These are phyloP conservation scores for Solanum okadae DNA, from an alignment of 257 asterid species.

Conservation along the genomic window DNA sequence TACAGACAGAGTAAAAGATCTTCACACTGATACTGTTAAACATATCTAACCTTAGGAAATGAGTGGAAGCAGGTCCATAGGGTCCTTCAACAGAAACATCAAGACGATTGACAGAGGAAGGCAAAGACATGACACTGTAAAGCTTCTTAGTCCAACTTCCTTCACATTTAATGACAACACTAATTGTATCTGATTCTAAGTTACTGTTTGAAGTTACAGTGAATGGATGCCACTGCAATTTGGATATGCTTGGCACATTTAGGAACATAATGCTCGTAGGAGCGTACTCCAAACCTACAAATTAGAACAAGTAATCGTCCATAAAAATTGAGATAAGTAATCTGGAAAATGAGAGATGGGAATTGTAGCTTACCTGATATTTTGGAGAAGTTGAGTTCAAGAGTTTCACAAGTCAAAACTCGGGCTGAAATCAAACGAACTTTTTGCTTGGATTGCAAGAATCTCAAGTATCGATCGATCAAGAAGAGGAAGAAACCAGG, in stretches of 20 bases:
- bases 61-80: constrained; percentile 73
- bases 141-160: constrained; percentile 85
- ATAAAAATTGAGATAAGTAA: not conserved
- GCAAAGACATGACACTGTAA: constrained; percentile 45
- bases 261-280: constrained; percentile 81
- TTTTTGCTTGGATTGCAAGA: constrained; percentile 60
- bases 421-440: constrained; percentile 57
- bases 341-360: not conserved
- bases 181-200: constrained; percentile 60
- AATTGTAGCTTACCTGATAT: constrained; percentile 28
- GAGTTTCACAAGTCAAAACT: constrained; percentile 46
- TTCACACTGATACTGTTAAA: not conserved
- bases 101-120: constrained; percentile 40
- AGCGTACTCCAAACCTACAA: constrained; percentile 51
- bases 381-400: constrained; percentile 86
- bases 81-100: constrained; percentile 88
- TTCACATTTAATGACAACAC: constrained; percentile 75
- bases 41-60: constrained; percentile 49
- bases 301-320: not conserved
- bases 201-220: constrained; percentile 63
- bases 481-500: constrained; percentile 80
- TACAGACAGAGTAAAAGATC: not conserved
- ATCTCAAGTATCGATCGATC: constrained; percentile 75
- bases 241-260: constrained; percentile 67
- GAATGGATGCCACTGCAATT: constrained; percentile 97